Base-by-base conservation (phyloP, 257 asterid species). In the Fraxinus quadrangulata region DNA sequence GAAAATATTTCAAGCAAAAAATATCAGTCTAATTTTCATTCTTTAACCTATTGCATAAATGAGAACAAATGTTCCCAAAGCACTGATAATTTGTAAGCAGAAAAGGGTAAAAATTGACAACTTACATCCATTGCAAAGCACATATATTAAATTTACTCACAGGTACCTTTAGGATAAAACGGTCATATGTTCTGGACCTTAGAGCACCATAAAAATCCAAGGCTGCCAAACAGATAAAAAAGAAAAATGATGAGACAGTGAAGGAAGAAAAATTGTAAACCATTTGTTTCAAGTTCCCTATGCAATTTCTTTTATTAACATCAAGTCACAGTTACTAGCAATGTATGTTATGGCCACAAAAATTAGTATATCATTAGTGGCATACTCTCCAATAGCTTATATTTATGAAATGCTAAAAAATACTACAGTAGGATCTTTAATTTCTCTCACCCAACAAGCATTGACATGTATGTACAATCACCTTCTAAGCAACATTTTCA, bases 181-280 rank as follows among this genome's bases (percentile, higher is more conserved):
- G 86, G 79, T 94, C 99, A 71, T 92, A 92, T 37, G 98, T 94
- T 83, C 99, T 87, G 71, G 98, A 92, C 84, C 99, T 87, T 73
- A 94, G 83, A 80, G 99, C 98, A 70, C 99, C 98, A 83, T 90
- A 94, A 80, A 94, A 92, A 79, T 94, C 99, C 92, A 94, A 84
- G 59, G 99, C 98, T 94, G 94, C 81, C 83, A 83, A 63, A 8
- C 21, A 76, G 71, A 75, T 37, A 68, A 69, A 40, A 34, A 24
- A 70, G 73, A 83, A 74, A 45, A 59, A 75, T 78, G 24, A 61
- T 36, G 1, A 47, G 19, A 28, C 39, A 67, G 40, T 10, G 11
- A 78, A 63, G 24, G 33, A 45, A 69, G 28, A 67, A 31, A 31
- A 28, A 67, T 28, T 33, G 28, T 16, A 49, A 67, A 67, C 8